Percentiles rank a stretch among this genome's conserved stretches.
phyloP scores from a whole-genome alignment of 2,329 filamentous ascomycete species.

The Colletotrichum musae region DNA sequence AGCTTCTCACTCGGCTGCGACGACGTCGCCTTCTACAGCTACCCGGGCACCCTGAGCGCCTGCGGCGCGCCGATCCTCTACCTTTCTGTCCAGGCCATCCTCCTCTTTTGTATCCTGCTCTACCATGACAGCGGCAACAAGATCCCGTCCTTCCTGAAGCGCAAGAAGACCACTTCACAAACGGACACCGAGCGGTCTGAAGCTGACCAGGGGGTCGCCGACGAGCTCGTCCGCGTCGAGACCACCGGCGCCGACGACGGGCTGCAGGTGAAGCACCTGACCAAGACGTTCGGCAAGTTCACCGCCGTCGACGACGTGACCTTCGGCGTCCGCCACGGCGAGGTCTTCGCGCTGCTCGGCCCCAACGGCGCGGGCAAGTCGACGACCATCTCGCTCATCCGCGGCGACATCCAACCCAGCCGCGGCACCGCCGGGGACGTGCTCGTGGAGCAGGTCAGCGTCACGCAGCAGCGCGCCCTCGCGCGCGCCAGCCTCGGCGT shows the following conservation, averaged over 20 bases:
- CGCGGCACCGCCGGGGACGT: slow-evolving; percentile 78
- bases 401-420: slow-evolving; percentile 85
- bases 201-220: slow-evolving; percentile 72
- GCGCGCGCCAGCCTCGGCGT: slow-evolving; percentile 87
- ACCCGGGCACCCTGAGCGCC: slow-evolving; percentile 78
- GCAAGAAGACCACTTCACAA: slow-evolving; percentile 55
- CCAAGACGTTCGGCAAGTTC: slow-evolving; percentile 82
- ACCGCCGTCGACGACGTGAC: slow-evolving; percentile 90
- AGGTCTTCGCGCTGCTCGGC: slow-evolving; percentile 90
- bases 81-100: slow-evolving; percentile 78
- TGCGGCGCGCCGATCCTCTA: slow-evolving; percentile 92
- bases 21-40: slow-evolving; percentile 72
- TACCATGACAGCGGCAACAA: slow-evolving; percentile 83
- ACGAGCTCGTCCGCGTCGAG: slow-evolving; percentile 75
- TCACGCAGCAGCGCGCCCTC: slow-evolving; percentile 78
- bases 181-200: slow-evolving; percentile 49
- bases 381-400: slow-evolving; percentile 89
- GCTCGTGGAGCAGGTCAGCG: slow-evolving; percentile 82
- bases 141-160: neutral
- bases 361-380: slow-evolving; percentile 95
- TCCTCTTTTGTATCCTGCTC: slow-evolving; percentile 80
- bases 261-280: slow-evolving; percentile 82
- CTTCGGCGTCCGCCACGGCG: slow-evolving; percentile 83
- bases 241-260: slow-evolving; percentile 65
- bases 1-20: slow-evolving; percentile 86